These are phyloP conservation scores for Neofusicoccum sp. DNA, from an alignment of 2,329 filamentous ascomycete species.

Conservation along the genomic window DNA sequence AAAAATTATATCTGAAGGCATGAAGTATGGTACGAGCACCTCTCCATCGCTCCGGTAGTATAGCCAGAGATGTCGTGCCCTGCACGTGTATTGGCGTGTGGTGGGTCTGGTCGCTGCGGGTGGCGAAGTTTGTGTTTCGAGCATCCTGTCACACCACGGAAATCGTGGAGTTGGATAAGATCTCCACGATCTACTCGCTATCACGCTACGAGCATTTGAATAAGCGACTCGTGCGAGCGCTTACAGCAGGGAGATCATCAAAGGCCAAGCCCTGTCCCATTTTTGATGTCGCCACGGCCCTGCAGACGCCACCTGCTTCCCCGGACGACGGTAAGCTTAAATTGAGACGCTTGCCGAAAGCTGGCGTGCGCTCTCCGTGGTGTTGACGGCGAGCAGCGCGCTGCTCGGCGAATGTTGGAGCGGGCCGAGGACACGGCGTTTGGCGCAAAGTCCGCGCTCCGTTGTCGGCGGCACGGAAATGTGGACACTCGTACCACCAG, in stretches of 20 bases:
- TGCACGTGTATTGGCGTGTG: too few relatives aligned
- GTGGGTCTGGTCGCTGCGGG: too few relatives aligned
- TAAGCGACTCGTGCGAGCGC: conserved; percentile 2
- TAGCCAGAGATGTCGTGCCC: too few relatives aligned
- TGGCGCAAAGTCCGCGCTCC: neutral
- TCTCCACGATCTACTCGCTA: neutral
- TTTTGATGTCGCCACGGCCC: conserved; percentile 1
- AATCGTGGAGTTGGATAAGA: conserved; percentile 4
- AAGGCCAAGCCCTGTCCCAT: conserved; percentile 2
- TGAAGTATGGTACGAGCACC: too few relatives aligned
- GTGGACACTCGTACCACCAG: conserved; percentile 3
- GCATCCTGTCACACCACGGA: neutral
- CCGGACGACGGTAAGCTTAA: conserved; percentile 7
- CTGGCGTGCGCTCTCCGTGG: neutral
- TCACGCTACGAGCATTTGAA: neutral
- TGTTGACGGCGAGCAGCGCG: neutral
- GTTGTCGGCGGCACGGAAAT: conserved; percentile 11
- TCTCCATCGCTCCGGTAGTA: too few relatives aligned
- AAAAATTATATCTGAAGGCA: too few relatives aligned
- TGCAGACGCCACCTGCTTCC: conserved; percentile 4
- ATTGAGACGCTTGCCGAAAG: neutral
- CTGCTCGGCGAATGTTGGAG: neutral
- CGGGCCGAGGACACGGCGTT: neutral
- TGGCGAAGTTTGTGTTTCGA: too few relatives aligned
- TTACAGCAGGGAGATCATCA: neutral